Base-by-base conservation (phyloP, 202 grass and related monocot genomes). In the Schoenoplectus tabernaemontani region DNA sequence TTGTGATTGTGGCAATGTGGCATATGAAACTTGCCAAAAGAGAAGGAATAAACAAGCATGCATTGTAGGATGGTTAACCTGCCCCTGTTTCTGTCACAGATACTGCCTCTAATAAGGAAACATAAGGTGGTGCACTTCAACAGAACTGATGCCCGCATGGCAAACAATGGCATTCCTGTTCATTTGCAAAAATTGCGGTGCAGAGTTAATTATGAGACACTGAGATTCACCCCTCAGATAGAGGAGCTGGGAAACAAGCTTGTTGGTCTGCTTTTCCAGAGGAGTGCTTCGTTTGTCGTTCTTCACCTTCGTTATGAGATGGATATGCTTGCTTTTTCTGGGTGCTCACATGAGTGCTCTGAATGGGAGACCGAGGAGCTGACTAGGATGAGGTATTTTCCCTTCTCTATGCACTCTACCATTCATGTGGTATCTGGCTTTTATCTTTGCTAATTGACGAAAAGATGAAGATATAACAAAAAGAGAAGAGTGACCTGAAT, bases 281-380 rank as follows among this genome's bases (percentile, higher is more conserved):
- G 56, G 87, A 95, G 83, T 79, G 78, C 91, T 30, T 75, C 69
- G 23, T 98, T 98, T 83, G 84, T 95, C 23, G 95, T 98, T 43
- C 91, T 98, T 73, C 95, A 98, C 81, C 73, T 98, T 56, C 89
- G 95, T 56, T 98, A 98, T 79, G 95, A 98, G 68, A 98, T 98
- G 95, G 95, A 98, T 60, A 98, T 98, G 95, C 89, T 98, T 8
- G 83, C 95, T 4, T 98, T 98, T 82, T 98, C 95, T 81, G 95
- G 95, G 37, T 98, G 95, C n/a, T 90, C 89, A 12, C 95, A 98
- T 85, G 91, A 88, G 57, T 98, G 95, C 77, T 95, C 89, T 36
- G 67, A 46, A 38, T 50, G 82, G 67, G 95, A 95, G 85, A 87
- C 86, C 1, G 62, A 92, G 9, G 89, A 92, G 53, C 89, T 98